Conservation (phyloP, 352 stramenopile species). For the Pythium dissotocum region DNA sequence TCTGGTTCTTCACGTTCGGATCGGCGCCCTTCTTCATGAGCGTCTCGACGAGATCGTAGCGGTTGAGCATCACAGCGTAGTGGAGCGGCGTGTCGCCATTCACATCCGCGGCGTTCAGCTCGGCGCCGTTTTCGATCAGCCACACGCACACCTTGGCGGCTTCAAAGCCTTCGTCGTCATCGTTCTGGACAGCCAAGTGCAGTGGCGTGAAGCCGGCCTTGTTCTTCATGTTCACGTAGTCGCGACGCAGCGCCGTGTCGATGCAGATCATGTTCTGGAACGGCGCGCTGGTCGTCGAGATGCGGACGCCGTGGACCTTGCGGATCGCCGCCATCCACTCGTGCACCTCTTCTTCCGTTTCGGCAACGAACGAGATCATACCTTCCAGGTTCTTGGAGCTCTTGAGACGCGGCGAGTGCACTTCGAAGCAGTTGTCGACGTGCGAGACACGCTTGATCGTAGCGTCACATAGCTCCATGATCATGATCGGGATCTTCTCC, state of each 20-base stretch:
- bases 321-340: conserved; percentile 88
- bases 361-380: conserved; percentile 82
- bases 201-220: conserved; percentile 78
- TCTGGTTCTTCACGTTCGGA: conserved; percentile 70
- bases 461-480: conserved; percentile 81
- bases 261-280: conserved; percentile 92
- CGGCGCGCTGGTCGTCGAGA: conserved; percentile 62
- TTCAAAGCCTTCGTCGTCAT: conserved; percentile 89
- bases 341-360: conserved; percentile 82
- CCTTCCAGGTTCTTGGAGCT: conserved; percentile 82
- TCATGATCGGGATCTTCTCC: conserved; percentile 83
- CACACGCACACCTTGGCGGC: conserved; percentile 85
- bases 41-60: conserved; percentile 80
- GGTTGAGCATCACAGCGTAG: conserved; percentile 81
- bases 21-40: conserved; percentile 87
- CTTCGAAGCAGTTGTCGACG: conserved; percentile 85
- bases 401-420: conserved; percentile 82
- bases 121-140: conserved; percentile 86
- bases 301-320: conserved; percentile 80
- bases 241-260: conserved; percentile 70
- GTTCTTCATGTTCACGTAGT: conserved; percentile 90
- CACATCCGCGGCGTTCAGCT: conserved; percentile 72
- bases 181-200: conserved; percentile 83
- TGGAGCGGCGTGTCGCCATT: conserved; percentile 87
- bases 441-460: conserved; percentile 82